Base-by-base conservation (phyloP, 2,329 filamentous ascomycete species). In the Aspergillus sp. region DNA sequence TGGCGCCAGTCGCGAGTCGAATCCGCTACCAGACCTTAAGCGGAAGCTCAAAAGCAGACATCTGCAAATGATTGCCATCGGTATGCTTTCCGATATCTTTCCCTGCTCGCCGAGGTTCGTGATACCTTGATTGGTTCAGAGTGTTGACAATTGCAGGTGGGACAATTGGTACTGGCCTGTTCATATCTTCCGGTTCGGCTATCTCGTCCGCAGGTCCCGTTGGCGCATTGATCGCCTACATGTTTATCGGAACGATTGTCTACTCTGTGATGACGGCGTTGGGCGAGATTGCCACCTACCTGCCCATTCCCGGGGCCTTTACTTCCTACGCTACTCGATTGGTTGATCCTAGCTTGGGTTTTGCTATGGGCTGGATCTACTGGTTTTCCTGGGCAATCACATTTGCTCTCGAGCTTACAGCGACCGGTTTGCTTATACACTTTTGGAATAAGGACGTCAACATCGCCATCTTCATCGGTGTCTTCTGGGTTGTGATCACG, bases 11-110 rank as follows among this genome's bases (percentile, higher is more conserved):
- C 72, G 59, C 73, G 56, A 81, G 76, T 64, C 93, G 85, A 42
- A 88, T 86, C 43, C 85, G 86, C 64, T 88, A 60, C 72, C 74
- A 3, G 70, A 76, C 53, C 82, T 98, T 58, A 86, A 90, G 58
- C 83, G 92, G 69, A 89, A 88, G 76, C 77, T 96, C 67, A 96
- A 96, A 78, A 89, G 88, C 24, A 82, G 92, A 48, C 95, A 99
- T 79, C 72, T 98, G 71, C 93, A 98, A 79, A 98, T 98, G 93
- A 98, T 98, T 80, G 95, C 95, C 24, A 96, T 98, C 66, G 93
- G 92, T 70, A 90, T 89, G 53, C 93, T 34, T 17, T n/a, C 52
- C 41, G 48, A 50, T 18, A 12, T 12, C n/a, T 4, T 18, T 4
- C n/a, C 26, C 5, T 15, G n/a, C n/a, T 32, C 11, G 9, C 12